Evolutionary conservation across 1,284 basidiomycete species (phyloP).

Genomic region (Ganoderma sinense): DNA sequence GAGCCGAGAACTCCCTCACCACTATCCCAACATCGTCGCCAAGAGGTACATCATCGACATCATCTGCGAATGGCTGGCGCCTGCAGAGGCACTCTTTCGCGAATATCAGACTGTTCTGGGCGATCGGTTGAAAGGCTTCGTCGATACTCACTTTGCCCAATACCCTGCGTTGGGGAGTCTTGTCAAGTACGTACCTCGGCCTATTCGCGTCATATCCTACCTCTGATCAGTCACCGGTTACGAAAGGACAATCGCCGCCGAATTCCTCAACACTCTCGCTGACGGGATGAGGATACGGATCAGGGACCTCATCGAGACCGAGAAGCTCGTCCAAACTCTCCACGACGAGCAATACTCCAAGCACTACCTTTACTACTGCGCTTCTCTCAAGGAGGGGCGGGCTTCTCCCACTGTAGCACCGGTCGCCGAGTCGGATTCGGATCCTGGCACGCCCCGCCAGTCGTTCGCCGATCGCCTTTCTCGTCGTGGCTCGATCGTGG

Average conservation of each 20-base stretch:
- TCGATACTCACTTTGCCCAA: background rate
- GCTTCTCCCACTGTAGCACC: background rate
- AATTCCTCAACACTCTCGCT: background rate
- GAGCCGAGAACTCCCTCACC: constrained; percentile 74
- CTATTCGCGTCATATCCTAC: background rate
- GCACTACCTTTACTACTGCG: background rate
- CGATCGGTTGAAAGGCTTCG: constrained; percentile 45
- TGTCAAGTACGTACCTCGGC: background rate
- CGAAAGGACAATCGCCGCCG: background rate
- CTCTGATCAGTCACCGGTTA: background rate
- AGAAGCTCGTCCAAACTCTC: constrained; percentile 30
- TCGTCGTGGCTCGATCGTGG: background rate
- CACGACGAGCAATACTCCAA: constrained; percentile 6
- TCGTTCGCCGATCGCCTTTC: background rate
- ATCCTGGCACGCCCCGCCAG: background rate
- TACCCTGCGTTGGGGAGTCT: background rate
- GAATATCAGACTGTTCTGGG: constrained; percentile 48
- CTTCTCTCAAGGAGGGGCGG: background rate
- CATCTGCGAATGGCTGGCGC: constrained; percentile 56
- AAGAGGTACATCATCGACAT: constrained; percentile 54
- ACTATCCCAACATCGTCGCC: constrained; percentile 70
- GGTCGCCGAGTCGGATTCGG: background rate
- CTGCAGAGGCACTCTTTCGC: constrained; percentile 58
- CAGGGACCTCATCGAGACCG: constrained; percentile 57
- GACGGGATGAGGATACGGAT: constrained; percentile 46